phyloP scores from a whole-genome alignment of 805 yeast species.

The Ogataea allantospora region DNA sequence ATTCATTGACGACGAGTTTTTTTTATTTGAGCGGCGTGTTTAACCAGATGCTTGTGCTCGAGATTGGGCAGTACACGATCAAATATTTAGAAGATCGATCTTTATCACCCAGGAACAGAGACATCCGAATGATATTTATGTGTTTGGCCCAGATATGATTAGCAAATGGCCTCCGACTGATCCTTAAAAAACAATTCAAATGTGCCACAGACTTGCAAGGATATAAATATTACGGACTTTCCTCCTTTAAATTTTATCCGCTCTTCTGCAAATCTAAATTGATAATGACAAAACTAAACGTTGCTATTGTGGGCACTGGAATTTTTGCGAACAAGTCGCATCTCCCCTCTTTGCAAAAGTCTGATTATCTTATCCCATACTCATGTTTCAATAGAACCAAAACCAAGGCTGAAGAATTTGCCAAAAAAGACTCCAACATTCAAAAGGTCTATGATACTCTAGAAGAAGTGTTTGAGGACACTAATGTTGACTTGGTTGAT shows the following conservation, averaged over 20 bases:
- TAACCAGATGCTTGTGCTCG: not conserved
- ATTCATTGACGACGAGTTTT: slow-evolving; percentile 14
- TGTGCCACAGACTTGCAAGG: no score
- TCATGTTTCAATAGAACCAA: slow-evolving; percentile 84
- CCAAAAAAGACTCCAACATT: slow-evolving; percentile 54
- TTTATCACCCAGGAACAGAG: not conserved
- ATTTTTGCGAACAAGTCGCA: slow-evolving; percentile 86
- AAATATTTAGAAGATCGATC: not conserved
- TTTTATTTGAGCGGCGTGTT: slow-evolving; percentile 10
- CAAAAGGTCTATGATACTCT: slow-evolving; percentile 56
- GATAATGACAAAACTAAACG: slow-evolving; percentile 40
- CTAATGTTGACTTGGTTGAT: slow-evolving; percentile 73
- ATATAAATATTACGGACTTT: no score
- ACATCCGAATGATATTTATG: not conserved
- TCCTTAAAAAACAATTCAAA: no score
- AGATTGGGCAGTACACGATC: slow-evolving; percentile 5
- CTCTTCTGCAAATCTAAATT: no score
- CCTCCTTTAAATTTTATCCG: not conserved
- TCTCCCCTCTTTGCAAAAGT: slow-evolving; percentile 64
- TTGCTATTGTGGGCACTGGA: slow-evolving; percentile 78
- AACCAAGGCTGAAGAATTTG: slow-evolving; percentile 80
- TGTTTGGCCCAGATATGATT: no score
- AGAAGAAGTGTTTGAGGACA: slow-evolving; percentile 65
- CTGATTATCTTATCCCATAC: slow-evolving; percentile 51
- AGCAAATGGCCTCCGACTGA: no score